Conservation (phyloP, 208 protist genomes). For the Willaertia magna region DNA sequence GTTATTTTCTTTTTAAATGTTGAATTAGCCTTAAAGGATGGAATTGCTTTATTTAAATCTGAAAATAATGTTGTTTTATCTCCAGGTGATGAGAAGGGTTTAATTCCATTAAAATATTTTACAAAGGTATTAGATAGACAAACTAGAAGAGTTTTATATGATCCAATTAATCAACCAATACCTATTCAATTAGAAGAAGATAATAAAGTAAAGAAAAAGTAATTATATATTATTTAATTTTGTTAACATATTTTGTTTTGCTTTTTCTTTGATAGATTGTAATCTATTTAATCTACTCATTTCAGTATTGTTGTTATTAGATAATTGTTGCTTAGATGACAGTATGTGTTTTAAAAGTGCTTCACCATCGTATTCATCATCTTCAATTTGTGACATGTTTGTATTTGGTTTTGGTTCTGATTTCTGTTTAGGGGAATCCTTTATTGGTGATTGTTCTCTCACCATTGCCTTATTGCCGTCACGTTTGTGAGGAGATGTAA, state of each 20-base stretch:
- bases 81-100: constrained; percentile 33
- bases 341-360: too few relatives aligned
- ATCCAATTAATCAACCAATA: too few relatives aligned
- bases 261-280: background rate
- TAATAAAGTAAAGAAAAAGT: too few relatives aligned
- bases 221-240: too few relatives aligned
- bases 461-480: background rate
- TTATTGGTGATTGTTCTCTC: background rate
- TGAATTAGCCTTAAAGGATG: constrained; percentile 39
- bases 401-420: background rate
- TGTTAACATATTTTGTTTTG: background rate
- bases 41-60: constrained; percentile 51
- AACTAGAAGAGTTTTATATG: background rate
- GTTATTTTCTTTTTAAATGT: constrained; percentile 62
- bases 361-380: too few relatives aligned
- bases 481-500: background rate
- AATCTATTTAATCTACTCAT: background rate
- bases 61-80: constrained; percentile 67
- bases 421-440: background rate
- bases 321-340: too few relatives aligned
- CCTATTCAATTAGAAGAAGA: too few relatives aligned
- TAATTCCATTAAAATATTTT: constrained; percentile 13
- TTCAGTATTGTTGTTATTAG: too few relatives aligned
- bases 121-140: background rate
- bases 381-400: background rate